A percentile compares a stretch with the other conserved stretches of the same genome.
Evolutionary conservation across 2,329 filamentous ascomycete genomes (phyloP).

Genomic region (Intubia oerlemansii): DNA sequence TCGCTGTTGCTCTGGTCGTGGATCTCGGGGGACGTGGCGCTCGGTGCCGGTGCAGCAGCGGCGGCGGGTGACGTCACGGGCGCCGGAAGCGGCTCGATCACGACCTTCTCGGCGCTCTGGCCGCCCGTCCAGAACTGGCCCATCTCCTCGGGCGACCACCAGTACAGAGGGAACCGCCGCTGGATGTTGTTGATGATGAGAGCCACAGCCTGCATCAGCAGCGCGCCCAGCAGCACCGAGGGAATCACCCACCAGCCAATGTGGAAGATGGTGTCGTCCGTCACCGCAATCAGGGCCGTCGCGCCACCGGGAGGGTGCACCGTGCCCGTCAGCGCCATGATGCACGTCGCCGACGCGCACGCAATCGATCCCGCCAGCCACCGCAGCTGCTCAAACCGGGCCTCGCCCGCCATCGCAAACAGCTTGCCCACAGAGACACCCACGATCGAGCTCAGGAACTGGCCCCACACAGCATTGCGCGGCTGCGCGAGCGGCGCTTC

Average conservation of each 20-base stretch:
- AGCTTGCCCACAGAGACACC: conserved; percentile 44
- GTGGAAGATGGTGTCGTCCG: conserved; percentile 26
- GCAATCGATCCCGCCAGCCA: conserved; percentile 45
- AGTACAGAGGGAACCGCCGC: conserved; percentile 44
- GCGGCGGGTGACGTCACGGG: neutral
- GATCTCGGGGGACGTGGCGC: neutral
- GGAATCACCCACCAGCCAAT: conserved; percentile 52
- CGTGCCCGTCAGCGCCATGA: conserved; percentile 52
- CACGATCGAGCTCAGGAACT: conserved; percentile 37
- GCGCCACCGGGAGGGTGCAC: conserved; percentile 57
- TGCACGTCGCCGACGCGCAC: conserved; percentile 37
- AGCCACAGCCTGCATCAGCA: conserved; percentile 39
- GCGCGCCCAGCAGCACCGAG: conserved; percentile 35
- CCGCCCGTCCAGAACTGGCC: conserved; percentile 7
- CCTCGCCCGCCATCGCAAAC: conserved; percentile 25
- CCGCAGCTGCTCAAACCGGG: conserved; percentile 26
- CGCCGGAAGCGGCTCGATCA: neutral
- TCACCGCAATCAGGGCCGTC: conserved; percentile 47
- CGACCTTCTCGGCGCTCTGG: neutral
- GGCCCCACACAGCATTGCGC: conserved; percentile 46
- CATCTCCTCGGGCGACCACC: conserved; percentile 36
- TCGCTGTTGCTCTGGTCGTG: neutral
- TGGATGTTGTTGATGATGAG: conserved; percentile 49
- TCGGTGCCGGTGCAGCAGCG: too few species aligned
- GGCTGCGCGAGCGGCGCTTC: conserved; percentile 54